phyloP scores from a whole-genome alignment of 768 basidiomycete species.

The Lentinus tigrinus region DNA sequence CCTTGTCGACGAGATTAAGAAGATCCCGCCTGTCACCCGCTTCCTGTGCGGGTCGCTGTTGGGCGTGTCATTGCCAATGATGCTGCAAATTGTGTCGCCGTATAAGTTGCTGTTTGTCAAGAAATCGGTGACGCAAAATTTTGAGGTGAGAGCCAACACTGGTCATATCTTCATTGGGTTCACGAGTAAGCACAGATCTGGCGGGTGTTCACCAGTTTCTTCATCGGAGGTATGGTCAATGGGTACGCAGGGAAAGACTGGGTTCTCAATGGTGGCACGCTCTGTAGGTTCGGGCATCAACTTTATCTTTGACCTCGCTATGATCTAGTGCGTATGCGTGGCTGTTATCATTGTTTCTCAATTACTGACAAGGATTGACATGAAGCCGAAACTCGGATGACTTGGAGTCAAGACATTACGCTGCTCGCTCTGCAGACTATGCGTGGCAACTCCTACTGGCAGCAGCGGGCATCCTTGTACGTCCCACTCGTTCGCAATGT shows the following conservation, averaged over 20 bases:
- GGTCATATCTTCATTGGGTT: not conserved
- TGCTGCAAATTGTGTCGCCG: constrained; percentile 51
- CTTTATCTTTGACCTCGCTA: constrained; percentile 65
- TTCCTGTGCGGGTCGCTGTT: constrained; percentile 62
- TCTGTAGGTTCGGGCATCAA: constrained; percentile 46
- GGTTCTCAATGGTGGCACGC: no score
- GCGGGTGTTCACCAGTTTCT: constrained; percentile 73
- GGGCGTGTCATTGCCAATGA: constrained; percentile 54
- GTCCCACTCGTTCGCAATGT: constrained; percentile 26
- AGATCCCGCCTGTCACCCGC: constrained; percentile 84
- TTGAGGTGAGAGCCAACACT: constrained; percentile 48
- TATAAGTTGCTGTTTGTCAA: constrained; percentile 57
- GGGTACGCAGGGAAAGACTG: not conserved
- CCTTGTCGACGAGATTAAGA: constrained; percentile 56
- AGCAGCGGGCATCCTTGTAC: constrained; percentile 56
- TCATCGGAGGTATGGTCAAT: constrained; percentile 54
- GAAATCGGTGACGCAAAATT: constrained; percentile 40
- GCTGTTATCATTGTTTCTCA: constrained; percentile 15
- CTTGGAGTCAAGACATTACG: constrained; percentile 63
- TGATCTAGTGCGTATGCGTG: constrained; percentile 56
- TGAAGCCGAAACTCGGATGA: constrained; percentile 64
- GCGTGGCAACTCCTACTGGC: constrained; percentile 72
- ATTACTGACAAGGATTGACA: not conserved
- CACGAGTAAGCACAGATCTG: constrained; percentile 48
- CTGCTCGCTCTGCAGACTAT: constrained; percentile 64